Evolutionary conservation across 1,139 yeast species (phyloP).

Genomic region (Zygosaccharomyces sapae): DNA sequence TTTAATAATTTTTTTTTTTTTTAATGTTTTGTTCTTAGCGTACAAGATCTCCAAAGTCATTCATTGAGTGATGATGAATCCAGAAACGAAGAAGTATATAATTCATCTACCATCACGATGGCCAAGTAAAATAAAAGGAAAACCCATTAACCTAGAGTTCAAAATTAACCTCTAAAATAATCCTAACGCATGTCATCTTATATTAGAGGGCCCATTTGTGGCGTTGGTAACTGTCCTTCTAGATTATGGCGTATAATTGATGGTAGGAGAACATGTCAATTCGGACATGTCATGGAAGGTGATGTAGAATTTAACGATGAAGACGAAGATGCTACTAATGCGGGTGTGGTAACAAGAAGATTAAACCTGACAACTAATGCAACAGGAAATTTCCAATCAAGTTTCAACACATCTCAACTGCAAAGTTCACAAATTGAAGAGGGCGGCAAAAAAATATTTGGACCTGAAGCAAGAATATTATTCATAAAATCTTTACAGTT

Average conservation of each 20-base stretch:
- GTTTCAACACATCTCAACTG: conserved; percentile 27
- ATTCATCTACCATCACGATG: background rate
- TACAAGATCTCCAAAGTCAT: background rate
- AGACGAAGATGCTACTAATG: conserved; percentile 49
- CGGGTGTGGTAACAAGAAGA: conserved; percentile 50
- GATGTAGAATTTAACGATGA: conserved; percentile 76
- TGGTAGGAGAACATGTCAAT: conserved; percentile 80
- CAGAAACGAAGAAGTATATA: background rate
- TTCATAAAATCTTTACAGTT: conserved; percentile 53
- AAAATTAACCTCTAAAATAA: background rate
- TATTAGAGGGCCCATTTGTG: conserved; percentile 75
- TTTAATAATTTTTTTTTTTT: conserved; percentile 3
- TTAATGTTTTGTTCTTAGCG: background rate
- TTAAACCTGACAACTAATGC: conserved; percentile 45
- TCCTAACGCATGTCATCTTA: conserved; percentile 31
- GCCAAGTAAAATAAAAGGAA: background rate
- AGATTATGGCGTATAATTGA: conserved; percentile 64
- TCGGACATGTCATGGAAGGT: conserved; percentile 84
- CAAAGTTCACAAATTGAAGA: conserved; percentile 20
- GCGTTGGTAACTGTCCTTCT: conserved; percentile 84
- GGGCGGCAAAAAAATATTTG: conserved; percentile 42
- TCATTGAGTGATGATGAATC: background rate
- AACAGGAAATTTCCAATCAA: conserved; percentile 32
- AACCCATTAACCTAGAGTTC: background rate
- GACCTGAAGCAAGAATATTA: conserved; percentile 48